Percentiles rank a stretch among this genome's conserved stretches.
phyloP scores from a whole-genome alignment of 139 green algal species.

The Pseudopediastrum boryanum region DNA sequence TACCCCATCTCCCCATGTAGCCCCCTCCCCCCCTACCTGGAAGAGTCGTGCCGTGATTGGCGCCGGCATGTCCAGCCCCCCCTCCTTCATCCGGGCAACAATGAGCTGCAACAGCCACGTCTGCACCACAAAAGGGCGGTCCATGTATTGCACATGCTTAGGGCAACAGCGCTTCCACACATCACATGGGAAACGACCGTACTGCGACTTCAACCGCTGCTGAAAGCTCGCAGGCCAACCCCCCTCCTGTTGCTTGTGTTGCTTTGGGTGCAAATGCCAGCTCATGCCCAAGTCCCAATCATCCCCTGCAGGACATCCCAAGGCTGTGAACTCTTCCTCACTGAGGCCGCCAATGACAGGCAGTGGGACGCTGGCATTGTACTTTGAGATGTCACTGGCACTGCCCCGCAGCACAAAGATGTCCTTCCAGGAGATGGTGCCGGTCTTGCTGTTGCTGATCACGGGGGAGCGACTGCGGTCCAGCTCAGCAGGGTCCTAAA shows the following conservation, averaged over 20 bases:
- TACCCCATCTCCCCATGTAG: too few relatives aligned
- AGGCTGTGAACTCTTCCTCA: slow-evolving; percentile 23
- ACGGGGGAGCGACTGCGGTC: too few relatives aligned
- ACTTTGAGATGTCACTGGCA: slow-evolving; percentile 3
- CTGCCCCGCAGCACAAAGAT: slow-evolving; percentile 41
- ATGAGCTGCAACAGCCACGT: slow-evolving; percentile 44
- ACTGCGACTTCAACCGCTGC: background rate
- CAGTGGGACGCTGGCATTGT: slow-evolving; percentile 31
- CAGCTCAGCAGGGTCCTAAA: too few relatives aligned
- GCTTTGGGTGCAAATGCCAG: background rate
- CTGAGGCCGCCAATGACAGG: slow-evolving; percentile 34
- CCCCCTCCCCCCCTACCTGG: too few relatives aligned
- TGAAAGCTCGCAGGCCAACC: too few relatives aligned
- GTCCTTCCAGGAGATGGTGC: too few relatives aligned
- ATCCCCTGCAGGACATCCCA: slow-evolving; percentile 22
- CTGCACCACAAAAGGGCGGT: slow-evolving; percentile 36
- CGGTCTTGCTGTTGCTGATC: too few relatives aligned
- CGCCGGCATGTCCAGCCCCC: slow-evolving; percentile 40
- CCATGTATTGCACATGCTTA: slow-evolving; percentile 24
- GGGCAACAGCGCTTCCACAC: slow-evolving; percentile 5
- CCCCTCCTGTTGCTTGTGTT: slow-evolving; percentile 1
- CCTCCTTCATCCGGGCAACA: slow-evolving; percentile 15
- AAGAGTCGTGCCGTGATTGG: slow-evolving; percentile 49
- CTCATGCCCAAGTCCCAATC: background rate
- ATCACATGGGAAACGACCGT: background rate